A percentile compares a stretch with the other conserved stretches of the same genome.
These are phyloP conservation scores for Fusarium domesticum DNA, from an alignment of 2,329 filamentous ascomycete genomes.

Conservation along the genomic window DNA sequence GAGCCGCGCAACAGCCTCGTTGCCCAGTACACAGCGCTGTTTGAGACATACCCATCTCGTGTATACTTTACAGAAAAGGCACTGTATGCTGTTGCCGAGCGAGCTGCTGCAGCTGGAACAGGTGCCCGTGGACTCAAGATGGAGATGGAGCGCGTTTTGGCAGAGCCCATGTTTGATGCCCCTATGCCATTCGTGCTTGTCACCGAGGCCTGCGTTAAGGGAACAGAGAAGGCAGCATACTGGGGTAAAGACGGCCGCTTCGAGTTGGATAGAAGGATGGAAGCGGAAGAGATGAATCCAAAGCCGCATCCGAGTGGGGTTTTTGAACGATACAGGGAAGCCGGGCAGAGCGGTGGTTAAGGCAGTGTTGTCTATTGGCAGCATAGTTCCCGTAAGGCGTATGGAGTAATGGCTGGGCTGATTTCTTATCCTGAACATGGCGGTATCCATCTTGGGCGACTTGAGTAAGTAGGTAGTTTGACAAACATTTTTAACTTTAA, in stretches of 20 bases:
- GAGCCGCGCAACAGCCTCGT: conserved; percentile 88
- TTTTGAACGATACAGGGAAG: conserved; percentile 46
- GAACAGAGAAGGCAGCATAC: conserved; percentile 57
- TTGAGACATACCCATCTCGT: conserved; percentile 74
- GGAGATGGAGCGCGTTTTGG: conserved; percentile 74
- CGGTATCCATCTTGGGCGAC: neutral
- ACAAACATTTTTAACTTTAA: conserved; percentile 8
- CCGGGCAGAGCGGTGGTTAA: conserved; percentile 48
- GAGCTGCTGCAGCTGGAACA: conserved; percentile 60
- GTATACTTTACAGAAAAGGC: conserved; percentile 80
- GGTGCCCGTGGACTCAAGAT: conserved; percentile 77
- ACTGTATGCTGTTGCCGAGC: conserved; percentile 74
- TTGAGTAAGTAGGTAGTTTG: neutral
- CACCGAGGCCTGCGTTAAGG: conserved; percentile 65
- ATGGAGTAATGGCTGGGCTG: conserved; percentile 7
- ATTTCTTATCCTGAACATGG: neutral
- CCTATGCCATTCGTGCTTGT: conserved; percentile 74
- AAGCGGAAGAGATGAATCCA: conserved; percentile 55
- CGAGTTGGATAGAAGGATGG: conserved; percentile 65
- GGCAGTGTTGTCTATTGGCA: neutral
- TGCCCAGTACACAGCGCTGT: conserved; percentile 84
- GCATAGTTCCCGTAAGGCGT: neutral
- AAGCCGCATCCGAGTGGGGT: conserved; percentile 20
- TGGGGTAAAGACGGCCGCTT: conserved; percentile 69
- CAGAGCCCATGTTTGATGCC: conserved; percentile 78